Conservation (phyloP, 495 filamentous ascomycete species). For the Aspergillus bertholletiae region DNA sequence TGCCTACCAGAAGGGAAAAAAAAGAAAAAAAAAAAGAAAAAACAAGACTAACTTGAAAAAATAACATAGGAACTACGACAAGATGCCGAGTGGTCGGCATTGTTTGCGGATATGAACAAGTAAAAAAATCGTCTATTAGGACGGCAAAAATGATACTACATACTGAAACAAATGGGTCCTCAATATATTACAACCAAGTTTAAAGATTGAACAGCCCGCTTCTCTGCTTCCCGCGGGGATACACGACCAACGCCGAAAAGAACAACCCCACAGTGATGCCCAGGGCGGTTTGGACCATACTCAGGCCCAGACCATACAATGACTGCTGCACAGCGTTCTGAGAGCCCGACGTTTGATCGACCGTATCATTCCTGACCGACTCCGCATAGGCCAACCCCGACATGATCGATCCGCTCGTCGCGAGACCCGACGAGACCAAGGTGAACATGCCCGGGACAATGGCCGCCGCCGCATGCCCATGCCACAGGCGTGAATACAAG, state of each 20-base stretch:
- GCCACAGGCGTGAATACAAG: constrained; percentile 71
- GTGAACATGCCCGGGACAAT: constrained; percentile 94
- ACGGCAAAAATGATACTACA: background rate
- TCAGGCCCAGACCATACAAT: constrained; percentile 48
- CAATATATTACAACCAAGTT: constrained; percentile 5
- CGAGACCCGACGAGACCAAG: constrained; percentile 81
- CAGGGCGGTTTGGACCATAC: constrained; percentile 84
- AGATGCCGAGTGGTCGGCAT: no score
- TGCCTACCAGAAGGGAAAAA: no score
- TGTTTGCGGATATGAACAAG: no score
- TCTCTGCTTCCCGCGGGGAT: constrained; percentile 76
- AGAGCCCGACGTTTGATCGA: constrained; percentile 4
- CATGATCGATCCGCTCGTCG: constrained; percentile 75
- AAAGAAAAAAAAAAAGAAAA: no score
- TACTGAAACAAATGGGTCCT: background rate
- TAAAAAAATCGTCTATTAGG: background rate
- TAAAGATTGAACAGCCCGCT: constrained; percentile 82
- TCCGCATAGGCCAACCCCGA: constrained; percentile 72
- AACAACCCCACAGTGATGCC: constrained; percentile 87
- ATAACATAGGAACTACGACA: no score
- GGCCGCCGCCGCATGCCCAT: constrained; percentile 78
- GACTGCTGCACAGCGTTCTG: constrained; percentile 12
- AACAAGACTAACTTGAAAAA: no score
- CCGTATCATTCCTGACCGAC: constrained; percentile 55
- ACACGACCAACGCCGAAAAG: constrained; percentile 73